phyloP scores from a whole-genome alignment of 2,329 filamentous ascomycete species.

The Phyllosticta paracitricarpa region DNA sequence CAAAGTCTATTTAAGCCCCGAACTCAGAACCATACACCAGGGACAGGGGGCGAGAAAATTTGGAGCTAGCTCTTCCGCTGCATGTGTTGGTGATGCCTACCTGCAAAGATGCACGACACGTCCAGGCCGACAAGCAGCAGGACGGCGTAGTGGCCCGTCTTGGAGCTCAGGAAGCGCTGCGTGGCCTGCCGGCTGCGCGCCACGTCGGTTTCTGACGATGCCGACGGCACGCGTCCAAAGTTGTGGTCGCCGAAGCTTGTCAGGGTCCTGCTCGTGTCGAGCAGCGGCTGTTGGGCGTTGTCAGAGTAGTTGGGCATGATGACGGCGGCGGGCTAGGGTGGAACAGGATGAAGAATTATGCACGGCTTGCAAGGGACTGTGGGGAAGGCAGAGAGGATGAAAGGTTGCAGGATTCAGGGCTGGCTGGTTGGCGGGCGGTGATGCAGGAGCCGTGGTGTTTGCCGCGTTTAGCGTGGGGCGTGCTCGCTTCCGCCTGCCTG shows the following conservation, averaged over 20 bases:
- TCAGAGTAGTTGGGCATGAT: background rate
- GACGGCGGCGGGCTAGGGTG: background rate
- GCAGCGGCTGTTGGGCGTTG: conserved; percentile 7
- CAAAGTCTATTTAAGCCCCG: conserved; percentile 28
- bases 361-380: background rate
- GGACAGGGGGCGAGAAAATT: background rate
- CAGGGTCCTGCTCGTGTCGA: conserved; percentile 1
- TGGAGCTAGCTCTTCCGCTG: background rate
- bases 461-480: background rate
- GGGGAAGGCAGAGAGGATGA: background rate
- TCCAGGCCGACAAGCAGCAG: conserved; percentile 41
- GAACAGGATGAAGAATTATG: background rate
- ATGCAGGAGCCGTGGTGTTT: background rate
- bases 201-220: background rate
- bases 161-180: conserved; percentile 34
- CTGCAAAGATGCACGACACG: conserved; percentile 41
- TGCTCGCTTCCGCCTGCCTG: background rate
- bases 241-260: background rate
- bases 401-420: background rate
- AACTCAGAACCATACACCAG: background rate
- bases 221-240: background rate
- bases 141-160: conserved; percentile 40
- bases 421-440: background rate
- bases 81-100: conserved; percentile 10
- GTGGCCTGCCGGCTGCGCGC: conserved; percentile 14